Percentiles rank a stretch among this genome's conserved stretches.
Conservation (phyloP, 2,329 filamentous ascomycete species). For the Colletotrichum australisinense region DNA sequence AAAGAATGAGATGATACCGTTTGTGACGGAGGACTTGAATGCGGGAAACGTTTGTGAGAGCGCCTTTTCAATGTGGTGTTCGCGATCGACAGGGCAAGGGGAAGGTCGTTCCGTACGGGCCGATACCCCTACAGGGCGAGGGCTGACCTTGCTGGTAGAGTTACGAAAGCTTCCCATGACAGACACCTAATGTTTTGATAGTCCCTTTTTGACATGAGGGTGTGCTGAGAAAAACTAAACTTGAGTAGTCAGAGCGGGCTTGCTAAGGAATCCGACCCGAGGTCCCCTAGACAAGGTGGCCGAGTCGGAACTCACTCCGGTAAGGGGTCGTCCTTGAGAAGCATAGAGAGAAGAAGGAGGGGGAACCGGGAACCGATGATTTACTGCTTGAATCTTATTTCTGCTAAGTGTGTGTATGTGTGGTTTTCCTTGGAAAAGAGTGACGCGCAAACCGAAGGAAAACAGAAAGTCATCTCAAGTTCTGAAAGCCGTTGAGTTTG, state of each 20-base stretch:
- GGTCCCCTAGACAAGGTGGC: background rate
- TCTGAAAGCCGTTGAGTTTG: background rate
- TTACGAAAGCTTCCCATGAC: background rate
- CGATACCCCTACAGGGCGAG: background rate
- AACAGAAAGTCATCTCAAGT: constrained; percentile 1
- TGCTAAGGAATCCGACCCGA: background rate
- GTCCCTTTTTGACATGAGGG: constrained; percentile 17
- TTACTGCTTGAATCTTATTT: background rate
- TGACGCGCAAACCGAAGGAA: background rate
- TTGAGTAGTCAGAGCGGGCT: background rate
- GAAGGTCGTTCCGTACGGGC: background rate
- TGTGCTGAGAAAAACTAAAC: background rate
- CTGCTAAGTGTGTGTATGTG: background rate
- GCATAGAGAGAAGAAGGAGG: background rate
- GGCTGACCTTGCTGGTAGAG: background rate
- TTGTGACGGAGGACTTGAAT: background rate
- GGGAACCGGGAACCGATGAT: background rate
- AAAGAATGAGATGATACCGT: background rate
- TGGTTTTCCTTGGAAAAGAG: no score
- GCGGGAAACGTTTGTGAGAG: background rate
- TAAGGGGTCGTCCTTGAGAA: background rate
- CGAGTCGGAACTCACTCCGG: background rate
- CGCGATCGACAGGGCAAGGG: background rate
- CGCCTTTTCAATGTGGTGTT: background rate
- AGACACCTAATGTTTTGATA: constrained; percentile 13